Base-by-base conservation (phyloP, 2,329 filamentous ascomycete genomes). In the Hypoxylon rubiginosum region DNA sequence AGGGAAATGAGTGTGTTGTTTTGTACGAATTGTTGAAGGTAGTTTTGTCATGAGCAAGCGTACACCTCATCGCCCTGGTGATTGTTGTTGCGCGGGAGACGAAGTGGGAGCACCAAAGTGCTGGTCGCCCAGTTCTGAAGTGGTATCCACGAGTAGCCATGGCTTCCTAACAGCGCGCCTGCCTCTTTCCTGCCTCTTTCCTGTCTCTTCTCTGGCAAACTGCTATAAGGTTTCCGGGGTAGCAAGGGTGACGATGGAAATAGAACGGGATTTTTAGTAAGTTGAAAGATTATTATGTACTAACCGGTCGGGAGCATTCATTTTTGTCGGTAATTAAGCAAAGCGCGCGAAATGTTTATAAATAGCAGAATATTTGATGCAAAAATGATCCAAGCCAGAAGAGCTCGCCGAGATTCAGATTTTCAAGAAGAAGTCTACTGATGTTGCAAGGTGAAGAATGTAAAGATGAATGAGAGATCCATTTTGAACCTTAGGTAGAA, bases 281-380 rank as follows among this genome's bases (percentile, higher is more conserved):
- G 34, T 53, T 21, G 58, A 57, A 57, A 52, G 52, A 15, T 55
- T 41, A 19, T 41, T 41, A 3, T 43, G 17, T 43, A 79, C 84
- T 77, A 70, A 87, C 85, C 85, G 80, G 74, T 87, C 85, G 17
- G 85, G 85, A 11, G 85, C 85, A 79, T 87, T 87, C 85, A 87
- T 87, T 28, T 28, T 71, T 83, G 68, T 8, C 64, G 58, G 19
- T 32, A 34, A n/a, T 41, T 43, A 13, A 19, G 11, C 21, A 34
- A 5, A 21, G 41, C 15, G 19, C 1, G 11, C 17, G 34, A 43
- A 48, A 57, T 21, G 3, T 26, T 26, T 28, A 4, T 13, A 28
- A 28, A 26, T 26, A 48, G n/a, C 3, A 21, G 6, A 21, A 5
- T 21, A 21, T 17, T 43, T 21, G n/a, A 11, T 11, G 39, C 39